A percentile compares a stretch with the other conserved stretches of the same genome.
Evolutionary conservation across 1,139 yeast species (phyloP).

Genomic region (Hyphopichia wangnamkhiaoensis): DNA sequence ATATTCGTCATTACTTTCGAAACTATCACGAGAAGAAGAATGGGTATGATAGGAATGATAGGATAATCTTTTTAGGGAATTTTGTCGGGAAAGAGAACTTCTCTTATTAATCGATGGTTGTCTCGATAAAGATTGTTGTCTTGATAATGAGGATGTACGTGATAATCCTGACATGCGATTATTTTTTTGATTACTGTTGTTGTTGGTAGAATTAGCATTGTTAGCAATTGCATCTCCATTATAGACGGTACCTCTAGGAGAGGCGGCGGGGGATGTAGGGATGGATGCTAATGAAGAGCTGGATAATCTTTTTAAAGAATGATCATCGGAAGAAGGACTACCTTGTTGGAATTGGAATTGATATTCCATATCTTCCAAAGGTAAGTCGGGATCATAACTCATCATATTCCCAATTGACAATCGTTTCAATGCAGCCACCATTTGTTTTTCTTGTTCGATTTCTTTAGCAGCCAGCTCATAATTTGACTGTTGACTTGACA

Average conservation of each 20-base stretch:
- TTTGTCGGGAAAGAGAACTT: constrained; percentile 5
- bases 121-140: constrained; percentile 11
- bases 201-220: constrained; percentile 4
- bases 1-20: constrained; percentile 17
- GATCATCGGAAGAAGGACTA: constrained; percentile 13
- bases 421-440: constrained; percentile 59
- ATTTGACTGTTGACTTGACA: constrained; percentile 6
- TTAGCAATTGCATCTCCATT: no score
- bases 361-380: constrained; percentile 42
- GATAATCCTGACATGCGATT: constrained; percentile 6
- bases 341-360: constrained; percentile 26
- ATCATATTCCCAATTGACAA: constrained; percentile 55
- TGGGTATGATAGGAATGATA: constrained; percentile 1
- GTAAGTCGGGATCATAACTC: constrained; percentile 59
- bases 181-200: constrained; percentile 2
- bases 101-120: constrained; percentile 9
- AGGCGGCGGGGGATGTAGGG: constrained; percentile 3
- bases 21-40: constrained; percentile 6
- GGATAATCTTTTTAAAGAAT: constrained; percentile 2
- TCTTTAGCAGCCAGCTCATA: constrained; percentile 49
- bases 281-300: constrained; percentile 5
- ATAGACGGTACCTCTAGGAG: constrained; percentile 1
- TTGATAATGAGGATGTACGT: constrained; percentile 6
- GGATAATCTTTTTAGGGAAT: constrained; percentile 3
- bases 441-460: constrained; percentile 56